A percentile compares a stretch with the other conserved stretches of the same genome.
phyloP scores from a whole-genome alignment of 106 monocot species.

The Dendrobium officinale region DNA sequence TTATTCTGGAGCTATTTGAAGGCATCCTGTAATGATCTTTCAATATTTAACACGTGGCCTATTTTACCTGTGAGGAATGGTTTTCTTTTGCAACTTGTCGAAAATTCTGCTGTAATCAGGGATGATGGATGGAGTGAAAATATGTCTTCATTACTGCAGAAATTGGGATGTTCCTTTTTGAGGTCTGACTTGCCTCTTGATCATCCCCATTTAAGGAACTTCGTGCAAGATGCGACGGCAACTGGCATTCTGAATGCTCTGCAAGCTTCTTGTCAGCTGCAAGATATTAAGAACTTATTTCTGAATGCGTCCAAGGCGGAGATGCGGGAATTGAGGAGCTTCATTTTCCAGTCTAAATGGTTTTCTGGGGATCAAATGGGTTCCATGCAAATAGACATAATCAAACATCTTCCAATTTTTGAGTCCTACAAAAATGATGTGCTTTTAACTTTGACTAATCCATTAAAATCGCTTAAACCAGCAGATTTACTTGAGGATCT shows the following conservation, averaged over 20 bases:
- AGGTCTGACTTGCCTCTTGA: conserved; percentile 59
- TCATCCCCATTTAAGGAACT: conserved; percentile 76
- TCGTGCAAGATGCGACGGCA: conserved; percentile 79
- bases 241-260: conserved; percentile 78
- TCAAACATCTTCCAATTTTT: conserved; percentile 86
- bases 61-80: conserved; percentile 73
- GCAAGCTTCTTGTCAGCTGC: conserved; percentile 28
- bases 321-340: conserved; percentile 77
- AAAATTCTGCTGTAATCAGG: conserved; percentile 69
- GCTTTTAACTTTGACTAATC: conserved; percentile 46
- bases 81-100: conserved; percentile 53
- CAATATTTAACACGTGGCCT: conserved; percentile 72
- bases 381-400: conserved; percentile 46
- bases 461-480: conserved; percentile 88
- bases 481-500: conserved; percentile 65
- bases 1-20: conserved; percentile 85
- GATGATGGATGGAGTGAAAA: conserved; percentile 97
- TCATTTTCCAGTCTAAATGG: conserved; percentile 93
- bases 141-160: conserved; percentile 68
- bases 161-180: conserved; percentile 72
- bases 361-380: conserved; percentile 58
- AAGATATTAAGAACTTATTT: conserved; percentile 46
- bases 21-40: conserved; percentile 67
- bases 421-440: conserved; percentile 64
- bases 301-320: conserved; percentile 63